Conservation (phyloP, 805 yeast species). For the Jamesozyma hellenica region DNA sequence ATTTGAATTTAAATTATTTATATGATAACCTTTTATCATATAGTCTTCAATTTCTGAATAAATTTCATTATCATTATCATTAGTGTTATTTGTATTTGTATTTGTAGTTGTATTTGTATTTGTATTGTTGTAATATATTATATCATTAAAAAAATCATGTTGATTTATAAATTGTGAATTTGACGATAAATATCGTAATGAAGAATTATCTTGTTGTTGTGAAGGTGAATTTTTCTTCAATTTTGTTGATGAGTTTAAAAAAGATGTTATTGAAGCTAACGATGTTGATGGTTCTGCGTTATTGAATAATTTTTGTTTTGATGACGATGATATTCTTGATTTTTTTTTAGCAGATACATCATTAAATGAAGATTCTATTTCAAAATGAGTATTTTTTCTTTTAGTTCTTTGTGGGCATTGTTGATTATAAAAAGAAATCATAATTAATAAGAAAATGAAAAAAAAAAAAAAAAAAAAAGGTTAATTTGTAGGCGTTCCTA, state of each 20-base stretch:
- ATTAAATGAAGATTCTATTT: slow-evolving; percentile 7
- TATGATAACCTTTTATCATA: slow-evolving; percentile 18
- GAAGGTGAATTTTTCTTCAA: background rate
- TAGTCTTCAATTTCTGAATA: slow-evolving; percentile 24
- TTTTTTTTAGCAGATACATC: slow-evolving; percentile 1
- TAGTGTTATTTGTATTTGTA: background rate
- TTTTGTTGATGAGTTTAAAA: slow-evolving; percentile 2
- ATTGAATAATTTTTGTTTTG: background rate
- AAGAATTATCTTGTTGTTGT: background rate
- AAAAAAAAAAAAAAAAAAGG: no score
- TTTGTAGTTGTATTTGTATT: background rate
- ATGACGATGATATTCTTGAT: background rate
- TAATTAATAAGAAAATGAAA: background rate
- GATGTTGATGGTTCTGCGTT: no score
- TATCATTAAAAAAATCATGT: no score
- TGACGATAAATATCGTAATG: background rate
- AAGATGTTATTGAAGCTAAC: no score
- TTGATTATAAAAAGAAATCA: slow-evolving; percentile 1
- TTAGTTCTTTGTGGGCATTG: slow-evolving; percentile 1
- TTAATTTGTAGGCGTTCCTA: no score
- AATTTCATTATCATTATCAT: slow-evolving; percentile 3
- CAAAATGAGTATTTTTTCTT: slow-evolving; percentile 4
- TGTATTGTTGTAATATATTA: no score
- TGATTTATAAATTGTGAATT: no score
- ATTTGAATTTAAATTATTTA: background rate